These are phyloP conservation scores for Leccinum angustisporum DNA, from an alignment of 1,284 basidiomycete genomes.

Conservation along the genomic window DNA sequence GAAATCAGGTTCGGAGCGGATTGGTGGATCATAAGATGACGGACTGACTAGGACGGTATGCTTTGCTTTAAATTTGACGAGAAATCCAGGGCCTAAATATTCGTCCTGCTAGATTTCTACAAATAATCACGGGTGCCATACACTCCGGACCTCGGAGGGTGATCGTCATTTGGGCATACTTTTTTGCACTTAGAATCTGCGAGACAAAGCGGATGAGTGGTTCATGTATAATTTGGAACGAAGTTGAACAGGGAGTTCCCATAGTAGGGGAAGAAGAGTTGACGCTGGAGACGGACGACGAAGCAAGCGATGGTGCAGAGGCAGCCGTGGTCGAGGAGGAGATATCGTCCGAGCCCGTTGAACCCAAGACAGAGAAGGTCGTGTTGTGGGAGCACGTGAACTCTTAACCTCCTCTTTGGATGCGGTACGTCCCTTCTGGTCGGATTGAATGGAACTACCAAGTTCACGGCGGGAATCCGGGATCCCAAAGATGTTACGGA, in stretches of 20 bases:
- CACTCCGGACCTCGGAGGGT: no score
- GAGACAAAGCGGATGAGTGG: no score
- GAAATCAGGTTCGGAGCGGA: no score
- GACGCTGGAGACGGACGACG: slow-evolving; percentile 38
- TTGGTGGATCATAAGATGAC: no score
- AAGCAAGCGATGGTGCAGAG: slow-evolving; percentile 45
- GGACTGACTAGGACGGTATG: no score
- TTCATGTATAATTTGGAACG: slow-evolving; percentile 41
- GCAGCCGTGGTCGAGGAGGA: slow-evolving; percentile 60
- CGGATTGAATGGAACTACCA: background rate
- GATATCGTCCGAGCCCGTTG: slow-evolving; percentile 40
- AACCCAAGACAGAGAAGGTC: slow-evolving; percentile 61
- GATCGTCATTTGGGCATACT: no score
- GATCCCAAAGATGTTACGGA: slow-evolving; percentile 82
- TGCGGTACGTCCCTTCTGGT: slow-evolving; percentile 53
- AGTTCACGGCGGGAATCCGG: slow-evolving; percentile 35
- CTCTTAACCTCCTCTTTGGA: slow-evolving; percentile 87
- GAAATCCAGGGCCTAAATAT: no score
- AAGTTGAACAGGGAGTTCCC: slow-evolving; percentile 62
- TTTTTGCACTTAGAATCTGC: no score
- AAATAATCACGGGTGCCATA: no score
- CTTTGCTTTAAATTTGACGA: no score
- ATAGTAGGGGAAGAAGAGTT: slow-evolving; percentile 38
- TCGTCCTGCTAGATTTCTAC: no score
- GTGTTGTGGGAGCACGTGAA: slow-evolving; percentile 86